Conservation (phyloP, 2,329 filamentous ascomycete genomes). For the Whalleya microplaca region DNA sequence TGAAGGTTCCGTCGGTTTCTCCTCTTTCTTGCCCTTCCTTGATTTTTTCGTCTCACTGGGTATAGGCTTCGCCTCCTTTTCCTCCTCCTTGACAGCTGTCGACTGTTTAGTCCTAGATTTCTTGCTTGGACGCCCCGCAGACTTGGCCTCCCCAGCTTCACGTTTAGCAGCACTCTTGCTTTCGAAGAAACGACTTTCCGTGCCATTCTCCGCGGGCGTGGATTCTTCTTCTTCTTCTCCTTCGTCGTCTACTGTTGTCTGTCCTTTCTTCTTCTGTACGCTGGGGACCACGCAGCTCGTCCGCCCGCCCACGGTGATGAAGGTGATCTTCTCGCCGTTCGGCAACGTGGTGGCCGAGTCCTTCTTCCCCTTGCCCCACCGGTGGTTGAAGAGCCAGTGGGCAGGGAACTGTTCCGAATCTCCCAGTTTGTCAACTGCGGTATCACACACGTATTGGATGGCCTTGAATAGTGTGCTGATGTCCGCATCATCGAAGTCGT, state of each 20-base stretch:
- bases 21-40: constrained; percentile 28
- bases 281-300: constrained; percentile 88
- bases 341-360: constrained; percentile 68
- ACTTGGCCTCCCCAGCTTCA: constrained; percentile 13
- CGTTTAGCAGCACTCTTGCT: constrained; percentile 14
- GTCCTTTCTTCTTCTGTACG: constrained; percentile 78
- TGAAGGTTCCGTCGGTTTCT: constrained; percentile 21
- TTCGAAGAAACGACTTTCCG: constrained; percentile 31
- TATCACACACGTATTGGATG: constrained; percentile 78
- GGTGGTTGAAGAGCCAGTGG: constrained; percentile 85
- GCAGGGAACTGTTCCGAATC: constrained; percentile 85
- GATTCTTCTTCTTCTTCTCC: no score
- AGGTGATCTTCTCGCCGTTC: constrained; percentile 82
- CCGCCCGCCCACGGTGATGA: constrained; percentile 85
- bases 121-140: constrained; percentile 25
- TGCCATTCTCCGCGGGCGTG: constrained; percentile 7
- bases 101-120: constrained; percentile 22
- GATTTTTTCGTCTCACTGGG: constrained; percentile 15
- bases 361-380: constrained; percentile 90
- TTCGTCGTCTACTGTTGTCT: constrained; percentile 40
- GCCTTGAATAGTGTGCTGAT: constrained; percentile 72
- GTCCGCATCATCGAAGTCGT: constrained; percentile 75
- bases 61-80: constrained; percentile 30
- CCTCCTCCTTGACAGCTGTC: constrained; percentile 30
- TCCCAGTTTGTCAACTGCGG: constrained; percentile 75